phyloP scores from a whole-genome alignment of 1,284 basidiomycete species.

The Tilletia indica region DNA sequence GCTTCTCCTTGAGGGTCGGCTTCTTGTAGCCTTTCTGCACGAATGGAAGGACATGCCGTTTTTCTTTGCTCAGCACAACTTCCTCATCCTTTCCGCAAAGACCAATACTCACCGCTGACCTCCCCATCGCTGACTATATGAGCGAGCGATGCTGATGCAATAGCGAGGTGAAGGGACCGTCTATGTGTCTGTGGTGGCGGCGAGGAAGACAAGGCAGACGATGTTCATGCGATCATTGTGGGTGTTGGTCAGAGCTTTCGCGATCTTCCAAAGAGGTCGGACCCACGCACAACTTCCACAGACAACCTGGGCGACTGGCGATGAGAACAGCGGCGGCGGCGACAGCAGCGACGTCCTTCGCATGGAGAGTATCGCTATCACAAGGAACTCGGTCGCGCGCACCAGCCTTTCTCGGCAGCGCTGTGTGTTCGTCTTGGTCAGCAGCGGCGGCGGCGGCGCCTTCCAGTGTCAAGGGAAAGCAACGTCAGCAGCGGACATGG shows the following conservation, averaged over 20 bases:
- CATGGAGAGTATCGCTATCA: no score
- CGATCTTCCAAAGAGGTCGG: not conserved
- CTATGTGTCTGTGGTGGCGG: no score
- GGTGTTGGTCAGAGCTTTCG: not conserved
- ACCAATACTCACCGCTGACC: conserved; percentile 2
- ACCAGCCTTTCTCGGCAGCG: no score
- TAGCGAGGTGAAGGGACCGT: no score
- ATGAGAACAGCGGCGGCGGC: conserved; percentile 1
- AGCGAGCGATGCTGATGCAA: no score
- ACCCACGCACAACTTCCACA: not conserved
- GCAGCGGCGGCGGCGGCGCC: not conserved
- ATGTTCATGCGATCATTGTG: not conserved
- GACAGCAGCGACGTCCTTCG: not conserved
- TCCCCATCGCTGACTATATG: not conserved
- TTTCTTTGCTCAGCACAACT: not conserved
- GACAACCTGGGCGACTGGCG: not conserved
- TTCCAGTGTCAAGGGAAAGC: conserved; percentile 1
- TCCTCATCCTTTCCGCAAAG: no score
- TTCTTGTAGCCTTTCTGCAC: conserved; percentile 16
- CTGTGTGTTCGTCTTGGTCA: no score
- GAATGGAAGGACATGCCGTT: not conserved
- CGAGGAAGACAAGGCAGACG: not conserved
- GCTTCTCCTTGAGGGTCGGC: conserved; percentile 18
- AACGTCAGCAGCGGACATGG: not conserved
- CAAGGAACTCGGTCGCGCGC: no score